Evolutionary conservation across 2,329 filamentous ascomycete genomes (phyloP).

Genomic region (Pyrenophora graminea): DNA sequence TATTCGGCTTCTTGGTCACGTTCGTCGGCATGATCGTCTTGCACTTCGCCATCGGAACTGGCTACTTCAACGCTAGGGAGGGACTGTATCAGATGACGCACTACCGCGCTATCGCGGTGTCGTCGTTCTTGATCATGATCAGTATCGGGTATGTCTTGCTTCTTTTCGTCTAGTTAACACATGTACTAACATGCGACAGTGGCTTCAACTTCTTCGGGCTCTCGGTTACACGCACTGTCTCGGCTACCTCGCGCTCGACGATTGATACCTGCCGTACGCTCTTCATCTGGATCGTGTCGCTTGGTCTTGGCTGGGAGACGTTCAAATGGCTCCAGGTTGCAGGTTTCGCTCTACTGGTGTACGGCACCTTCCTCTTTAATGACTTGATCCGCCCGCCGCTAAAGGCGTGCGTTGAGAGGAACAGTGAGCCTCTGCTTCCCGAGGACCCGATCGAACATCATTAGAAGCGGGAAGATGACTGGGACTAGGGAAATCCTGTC

Average conservation of each 20-base stretch:
- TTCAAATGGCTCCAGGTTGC: constrained; percentile 97
- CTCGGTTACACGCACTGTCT: constrained; percentile 85
- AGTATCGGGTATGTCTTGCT: constrained; percentile 78
- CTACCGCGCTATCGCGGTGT: constrained; percentile 71
- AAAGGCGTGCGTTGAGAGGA: constrained; percentile 63
- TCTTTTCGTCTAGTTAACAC: constrained; percentile 2
- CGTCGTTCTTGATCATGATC: constrained; percentile 91
- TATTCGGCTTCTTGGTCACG: constrained; percentile 86
- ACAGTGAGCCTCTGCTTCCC: constrained; percentile 68
- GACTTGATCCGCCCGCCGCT: constrained; percentile 86
- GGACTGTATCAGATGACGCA: constrained; percentile 80
- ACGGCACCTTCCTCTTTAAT: constrained; percentile 96
- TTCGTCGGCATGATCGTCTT: constrained; percentile 77
- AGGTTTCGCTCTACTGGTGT: constrained; percentile 88
- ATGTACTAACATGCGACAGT: constrained; percentile 51
- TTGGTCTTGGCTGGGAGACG: constrained; percentile 91
- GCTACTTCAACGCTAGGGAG: constrained; percentile 89
- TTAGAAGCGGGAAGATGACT: constrained; percentile 11
- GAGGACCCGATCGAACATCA: constrained; percentile 83
- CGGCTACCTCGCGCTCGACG: constrained; percentile 89
- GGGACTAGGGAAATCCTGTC: background rate
- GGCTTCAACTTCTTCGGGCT: constrained; percentile 99
- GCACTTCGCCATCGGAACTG: constrained; percentile 76
- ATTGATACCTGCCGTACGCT: constrained; percentile 97
- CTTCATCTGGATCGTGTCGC: constrained; percentile 96